Base-by-base conservation (phyloP, 164 flowering plant species). In the Annona squamosa region DNA sequence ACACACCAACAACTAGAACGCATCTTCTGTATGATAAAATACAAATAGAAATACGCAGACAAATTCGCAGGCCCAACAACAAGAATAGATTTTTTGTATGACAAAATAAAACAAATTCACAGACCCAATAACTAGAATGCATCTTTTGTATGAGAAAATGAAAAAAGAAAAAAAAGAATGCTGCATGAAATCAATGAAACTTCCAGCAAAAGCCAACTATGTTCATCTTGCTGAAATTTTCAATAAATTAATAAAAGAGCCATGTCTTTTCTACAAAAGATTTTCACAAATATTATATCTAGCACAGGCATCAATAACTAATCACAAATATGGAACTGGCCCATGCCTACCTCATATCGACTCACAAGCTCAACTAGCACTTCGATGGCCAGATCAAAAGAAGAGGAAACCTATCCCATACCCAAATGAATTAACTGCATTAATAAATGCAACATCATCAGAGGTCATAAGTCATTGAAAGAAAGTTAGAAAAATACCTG, bases 341-440 rank as follows among this genome's bases (percentile, higher is more conserved):
- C 76, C 10, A 13, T 73, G 43, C 83, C 82, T 87, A 92, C 98
- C 97, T 92, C 95, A 81, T 94, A 88, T 56, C 90, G 87, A 77
- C 87, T 85, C 75, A 88, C 91, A 71, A 94, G 91, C 81, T 94
- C 97, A 76, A 85, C 84, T 63, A 94, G 95, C 83, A 94, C 97
- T 83, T 94, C 97, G 78, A 90, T 81, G 65, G 97, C 95, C 73
- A 89, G 64, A 72, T 92, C 98, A 88, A 91, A 90, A 73, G 96
- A 86, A 17, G 88, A 86, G 3, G 86, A 71, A 77, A 86, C 93
- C 98, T 91, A 76, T n/a, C 65, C 47, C 63, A 73, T 45, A 43
- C 41, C 63, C 46, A 74, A 37, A 69, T 62, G 63, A 63, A 71
- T 19, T 46, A 57, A 41, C 65, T 44, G 42, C 5, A 64, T 37